phyloP scores from a whole-genome alignment of 345 rosid genomes.

The Physaria fendleri region DNA sequence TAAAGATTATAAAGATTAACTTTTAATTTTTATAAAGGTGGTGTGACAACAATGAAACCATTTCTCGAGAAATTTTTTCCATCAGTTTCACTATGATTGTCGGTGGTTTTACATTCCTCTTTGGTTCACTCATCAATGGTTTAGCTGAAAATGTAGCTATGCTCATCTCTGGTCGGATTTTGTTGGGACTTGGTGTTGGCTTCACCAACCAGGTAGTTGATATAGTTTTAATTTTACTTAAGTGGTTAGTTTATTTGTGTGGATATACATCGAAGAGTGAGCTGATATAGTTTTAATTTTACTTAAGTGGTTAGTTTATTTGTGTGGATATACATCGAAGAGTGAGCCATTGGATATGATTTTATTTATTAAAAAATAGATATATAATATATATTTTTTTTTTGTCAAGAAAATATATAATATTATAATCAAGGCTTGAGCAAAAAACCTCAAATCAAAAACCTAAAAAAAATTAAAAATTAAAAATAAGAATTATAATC shows the following conservation, averaged over 20 bases:
- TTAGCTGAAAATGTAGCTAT: slow-evolving; percentile 55
- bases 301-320: neutral
- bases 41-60: slow-evolving; percentile 82
- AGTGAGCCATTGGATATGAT: neutral
- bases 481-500: no score
- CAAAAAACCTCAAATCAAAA: neutral
- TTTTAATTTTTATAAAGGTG: slow-evolving; percentile 35
- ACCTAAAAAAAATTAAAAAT: no score
- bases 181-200: slow-evolving; percentile 89
- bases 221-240: neutral
- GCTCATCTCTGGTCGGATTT: slow-evolving; percentile 77
- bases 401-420: no score
- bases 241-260: neutral
- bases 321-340: neutral
- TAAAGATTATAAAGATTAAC: neutral
- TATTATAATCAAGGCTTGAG: no score
- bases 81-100: slow-evolving; percentile 49
- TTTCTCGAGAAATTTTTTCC: slow-evolving; percentile 81
- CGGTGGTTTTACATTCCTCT: slow-evolving; percentile 69
- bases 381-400: no score
- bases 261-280: neutral
- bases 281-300: neutral
- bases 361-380: no score
- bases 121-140: slow-evolving; percentile 67
- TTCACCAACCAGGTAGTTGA: slow-evolving; percentile 74